phyloP scores from a whole-genome alignment of 805 yeast species.

The Candida arabinofermentans region DNA sequence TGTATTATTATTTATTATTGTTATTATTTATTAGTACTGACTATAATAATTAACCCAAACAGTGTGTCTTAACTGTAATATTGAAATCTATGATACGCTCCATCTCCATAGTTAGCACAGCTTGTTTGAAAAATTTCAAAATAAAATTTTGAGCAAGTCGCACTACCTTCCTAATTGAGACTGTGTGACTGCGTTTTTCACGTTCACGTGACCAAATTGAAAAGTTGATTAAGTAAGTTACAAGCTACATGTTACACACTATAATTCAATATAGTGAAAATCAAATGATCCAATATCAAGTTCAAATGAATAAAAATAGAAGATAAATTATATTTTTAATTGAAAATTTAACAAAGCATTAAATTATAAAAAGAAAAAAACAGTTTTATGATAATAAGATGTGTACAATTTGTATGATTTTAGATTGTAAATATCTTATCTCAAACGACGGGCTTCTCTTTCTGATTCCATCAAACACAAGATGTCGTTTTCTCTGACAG shows the following conservation, averaged over 20 bases:
- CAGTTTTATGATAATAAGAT: not conserved
- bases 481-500: conserved; percentile 97
- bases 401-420: not conserved
- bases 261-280: not conserved
- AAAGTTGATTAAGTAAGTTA: not conserved
- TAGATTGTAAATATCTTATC: conserved; percentile 41
- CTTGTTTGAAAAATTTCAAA: not conserved
- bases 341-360: conserved; percentile 12
- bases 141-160: not conserved
- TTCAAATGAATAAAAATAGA: not conserved
- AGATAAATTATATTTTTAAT: conserved; percentile 8
- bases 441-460: conserved; percentile 98
- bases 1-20: not conserved
- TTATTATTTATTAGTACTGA: not conserved
- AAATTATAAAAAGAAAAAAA: conserved; percentile 10
- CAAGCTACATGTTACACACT: not conserved
- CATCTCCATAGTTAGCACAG: not conserved
- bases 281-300: not conserved
- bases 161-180: conserved; percentile 5
- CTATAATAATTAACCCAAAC: not conserved
- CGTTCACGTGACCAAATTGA: conserved; percentile 2
- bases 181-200: conserved; percentile 8
- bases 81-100: not conserved
- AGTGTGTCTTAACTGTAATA: not conserved
- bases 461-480: conserved; percentile 99